These are phyloP conservation scores for Trichodelitschia bisporula DNA, from an alignment of 495 filamentous ascomycete species.

Conservation along the genomic window DNA sequence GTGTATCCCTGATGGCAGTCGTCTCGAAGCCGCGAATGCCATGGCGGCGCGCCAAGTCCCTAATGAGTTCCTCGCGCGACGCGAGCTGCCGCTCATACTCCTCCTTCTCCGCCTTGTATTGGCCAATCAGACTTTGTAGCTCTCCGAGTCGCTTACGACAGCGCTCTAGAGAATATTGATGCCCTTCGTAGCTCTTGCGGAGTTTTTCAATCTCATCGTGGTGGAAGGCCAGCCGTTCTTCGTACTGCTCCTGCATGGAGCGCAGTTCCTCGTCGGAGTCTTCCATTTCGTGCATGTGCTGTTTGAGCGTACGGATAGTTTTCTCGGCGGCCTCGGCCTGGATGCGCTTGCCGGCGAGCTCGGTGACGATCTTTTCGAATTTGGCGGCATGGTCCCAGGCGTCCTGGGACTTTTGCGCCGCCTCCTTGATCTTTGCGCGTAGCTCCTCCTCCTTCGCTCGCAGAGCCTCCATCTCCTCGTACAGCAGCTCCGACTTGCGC, in stretches of 20 bases:
- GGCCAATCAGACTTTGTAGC: slow-evolving; percentile 67
- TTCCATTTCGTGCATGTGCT: slow-evolving; percentile 44
- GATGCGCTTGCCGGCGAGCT: slow-evolving; percentile 50
- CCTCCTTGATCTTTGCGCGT: slow-evolving; percentile 28
- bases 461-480: slow-evolving; percentile 47
- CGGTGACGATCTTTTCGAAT: slow-evolving; percentile 38
- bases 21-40: slow-evolving; percentile 65
- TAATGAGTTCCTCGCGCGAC: slow-evolving; percentile 44
- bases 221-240: slow-evolving; percentile 40
- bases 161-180: slow-evolving; percentile 35
- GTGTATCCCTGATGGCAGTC: slow-evolving; percentile 45
- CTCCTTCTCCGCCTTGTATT: slow-evolving; percentile 61
- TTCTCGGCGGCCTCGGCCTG: slow-evolving; percentile 36
- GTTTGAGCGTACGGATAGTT: slow-evolving; percentile 41
- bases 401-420: slow-evolving; percentile 27
- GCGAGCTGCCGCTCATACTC: slow-evolving; percentile 59
- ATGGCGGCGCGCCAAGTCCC: slow-evolving; percentile 52
- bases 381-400: slow-evolving; percentile 34
- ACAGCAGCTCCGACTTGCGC: slow-evolving; percentile 34
- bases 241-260: slow-evolving; percentile 56
- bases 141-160: slow-evolving; percentile 29
- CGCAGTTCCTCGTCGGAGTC: slow-evolving; percentile 62
- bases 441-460: slow-evolving; percentile 30
- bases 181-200: slow-evolving; percentile 32
- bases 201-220: slow-evolving; percentile 35